Percentiles rank a stretch among this genome's conserved stretches.
Conservation (phyloP, 1,139 yeast species). For the Protomyces inundatus region DNA sequence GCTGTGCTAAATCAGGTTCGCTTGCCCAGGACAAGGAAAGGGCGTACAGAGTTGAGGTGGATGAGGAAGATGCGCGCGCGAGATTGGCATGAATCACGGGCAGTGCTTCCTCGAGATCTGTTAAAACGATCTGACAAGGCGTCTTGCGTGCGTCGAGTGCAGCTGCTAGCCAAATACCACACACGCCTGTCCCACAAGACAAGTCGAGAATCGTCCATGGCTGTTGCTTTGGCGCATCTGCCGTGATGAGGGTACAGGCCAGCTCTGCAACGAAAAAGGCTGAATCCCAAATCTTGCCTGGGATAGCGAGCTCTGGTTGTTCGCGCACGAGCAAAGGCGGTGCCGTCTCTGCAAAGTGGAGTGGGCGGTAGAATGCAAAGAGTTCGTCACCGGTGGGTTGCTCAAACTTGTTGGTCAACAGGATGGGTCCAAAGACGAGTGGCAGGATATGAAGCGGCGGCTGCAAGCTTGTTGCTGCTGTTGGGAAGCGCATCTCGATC, state of each 20-base stretch:
- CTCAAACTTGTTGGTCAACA: neutral
- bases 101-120: constrained; percentile 30
- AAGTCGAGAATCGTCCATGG: constrained; percentile 27
- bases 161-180: constrained; percentile 27
- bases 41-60: neutral
- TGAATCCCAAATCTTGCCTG: constrained; percentile 33
- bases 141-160: neutral
- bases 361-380: constrained; percentile 13
- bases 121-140: constrained; percentile 13
- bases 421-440: constrained; percentile 30
- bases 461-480: neutral
- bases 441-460: neutral
- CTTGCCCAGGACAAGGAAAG: neutral
- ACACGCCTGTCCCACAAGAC: constrained; percentile 32
- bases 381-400: constrained; percentile 9
- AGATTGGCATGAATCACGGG: constrained; percentile 27
- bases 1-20: neutral
- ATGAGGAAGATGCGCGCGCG: neutral
- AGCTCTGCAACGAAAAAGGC: constrained; percentile 29
- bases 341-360: neutral
- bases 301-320: constrained; percentile 29
- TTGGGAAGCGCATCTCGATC: neutral
- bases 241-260: neutral
- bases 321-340: constrained; percentile 14
- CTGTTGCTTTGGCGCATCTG: neutral